Base-by-base conservation (phyloP, 2,329 filamentous ascomycete genomes). In the Xylaria sp. region DNA sequence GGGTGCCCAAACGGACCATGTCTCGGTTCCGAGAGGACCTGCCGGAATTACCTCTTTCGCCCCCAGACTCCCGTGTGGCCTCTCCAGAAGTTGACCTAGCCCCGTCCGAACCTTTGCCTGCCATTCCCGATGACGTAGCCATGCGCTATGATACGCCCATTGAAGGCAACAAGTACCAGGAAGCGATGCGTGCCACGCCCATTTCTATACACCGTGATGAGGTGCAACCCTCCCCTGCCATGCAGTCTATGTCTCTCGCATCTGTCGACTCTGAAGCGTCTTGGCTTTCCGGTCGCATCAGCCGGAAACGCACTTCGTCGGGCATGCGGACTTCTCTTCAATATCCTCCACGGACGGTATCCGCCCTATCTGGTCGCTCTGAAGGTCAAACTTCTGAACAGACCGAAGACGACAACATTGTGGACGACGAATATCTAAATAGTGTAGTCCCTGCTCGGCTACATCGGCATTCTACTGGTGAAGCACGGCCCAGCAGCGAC, bases 251-350 rank as follows among this genome's bases (percentile, higher is more conserved):
- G 79, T 98, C 95, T 0, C 86, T 98, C 20, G 96, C 94, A 1
- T 98, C 94, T 0, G 93, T 98, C 68, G 96, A 98, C 77, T 98
- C 94, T 0, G 96, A 99, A 82, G 96, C 89, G 4, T 98, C 94
- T 0, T 99, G 96, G 96, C 89, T 99, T 54, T 96, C 94, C 3
- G 94, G 95, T 18, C 90, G 91, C 66, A 80, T 84, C 2, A 80
- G 80, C 59, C 86, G 84, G 73, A 84, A 83, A 76, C 80, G 84
- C 72, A 80, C 81, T 37, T 84, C 84, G 72, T 77, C 84, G 65
- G 78, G 84, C 77, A 80, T 89, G 77, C 76, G 84, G 39, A 76
- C 71, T 39, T 79, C 77, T 20, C 71, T 78, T 79, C 69, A 84
- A 79, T 75, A 78, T 79, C 70, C 76, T 25, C 72, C 78, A 25